A percentile compares a stretch with the other conserved stretches of the same genome.
Evolutionary conservation across 2,329 filamentous ascomycete genomes (phyloP).

Genomic region (Purpureocillium lavendulum): DNA sequence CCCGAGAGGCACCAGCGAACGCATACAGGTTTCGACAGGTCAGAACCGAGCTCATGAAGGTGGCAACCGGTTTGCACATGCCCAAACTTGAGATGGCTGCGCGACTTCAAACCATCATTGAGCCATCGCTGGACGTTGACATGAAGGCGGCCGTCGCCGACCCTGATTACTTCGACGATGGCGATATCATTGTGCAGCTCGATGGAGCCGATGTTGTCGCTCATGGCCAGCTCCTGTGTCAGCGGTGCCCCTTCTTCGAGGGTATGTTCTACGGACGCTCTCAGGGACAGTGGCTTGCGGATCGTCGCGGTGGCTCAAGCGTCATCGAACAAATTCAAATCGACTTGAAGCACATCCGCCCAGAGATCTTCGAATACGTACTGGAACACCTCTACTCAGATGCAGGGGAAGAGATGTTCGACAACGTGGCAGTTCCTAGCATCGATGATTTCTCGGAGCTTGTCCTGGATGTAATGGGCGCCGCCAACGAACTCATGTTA

Average conservation of each 20-base stretch:
- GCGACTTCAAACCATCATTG: constrained; percentile 61
- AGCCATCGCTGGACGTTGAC: constrained; percentile 58
- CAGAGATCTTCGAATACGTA: constrained; percentile 67
- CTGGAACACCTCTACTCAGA: constrained; percentile 79
- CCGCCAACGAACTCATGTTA: constrained; percentile 92
- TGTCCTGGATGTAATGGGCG: constrained; percentile 82
- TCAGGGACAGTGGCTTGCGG: constrained; percentile 72
- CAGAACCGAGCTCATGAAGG: constrained; percentile 76
- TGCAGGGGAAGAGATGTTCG: constrained; percentile 70
- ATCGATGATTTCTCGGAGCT: constrained; percentile 81
- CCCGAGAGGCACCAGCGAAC: constrained; percentile 53
- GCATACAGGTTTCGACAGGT: constrained; percentile 72
- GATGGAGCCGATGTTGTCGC: constrained; percentile 62
- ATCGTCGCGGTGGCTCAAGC: constrained; percentile 43
- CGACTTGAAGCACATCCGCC: constrained; percentile 74
- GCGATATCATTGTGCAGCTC: constrained; percentile 72
- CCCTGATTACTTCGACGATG: constrained; percentile 64
- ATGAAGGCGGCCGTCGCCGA: constrained; percentile 63
- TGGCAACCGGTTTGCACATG: constrained; percentile 66
- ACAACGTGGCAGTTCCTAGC: constrained; percentile 60
- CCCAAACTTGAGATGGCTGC: constrained; percentile 66
- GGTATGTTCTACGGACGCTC: constrained; percentile 86
- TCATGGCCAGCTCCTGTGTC: constrained; percentile 73
- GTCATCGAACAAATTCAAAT: constrained; percentile 49
- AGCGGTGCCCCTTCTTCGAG: constrained; percentile 86